A percentile compares a stretch with the other conserved stretches of the same genome.
Evolutionary conservation across 345 rosid genomes (phyloP).

Genomic region (Limnanthes douglasii): DNA sequence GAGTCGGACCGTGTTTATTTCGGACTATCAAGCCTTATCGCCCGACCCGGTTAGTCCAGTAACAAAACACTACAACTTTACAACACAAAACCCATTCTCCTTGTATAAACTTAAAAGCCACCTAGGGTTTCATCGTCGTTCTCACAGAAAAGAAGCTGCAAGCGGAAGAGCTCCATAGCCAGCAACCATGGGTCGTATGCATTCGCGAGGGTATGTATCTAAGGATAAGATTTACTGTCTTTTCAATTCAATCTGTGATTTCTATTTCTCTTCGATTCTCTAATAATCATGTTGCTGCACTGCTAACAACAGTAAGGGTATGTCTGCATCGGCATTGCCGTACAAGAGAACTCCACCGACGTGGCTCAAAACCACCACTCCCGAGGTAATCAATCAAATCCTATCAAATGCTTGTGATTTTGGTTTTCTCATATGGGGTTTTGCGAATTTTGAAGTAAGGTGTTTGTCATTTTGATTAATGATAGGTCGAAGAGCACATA

Average conservation of each 20-base stretch:
- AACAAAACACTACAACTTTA: too few species aligned
- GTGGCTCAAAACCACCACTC: slow-evolving; percentile 55
- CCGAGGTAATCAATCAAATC: slow-evolving; percentile 68
- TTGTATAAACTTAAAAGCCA: too few species aligned
- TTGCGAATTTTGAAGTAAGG: too few species aligned
- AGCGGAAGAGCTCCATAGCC: neutral
- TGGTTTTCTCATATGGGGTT: too few species aligned
- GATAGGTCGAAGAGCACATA: slow-evolving; percentile 43
- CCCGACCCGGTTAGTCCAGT: too few species aligned
- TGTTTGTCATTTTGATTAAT: too few species aligned
- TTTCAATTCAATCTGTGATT: neutral
- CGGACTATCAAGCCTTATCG: too few species aligned
- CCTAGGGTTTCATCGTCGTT: slow-evolving; percentile 3
- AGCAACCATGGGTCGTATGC: slow-evolving; percentile 82
- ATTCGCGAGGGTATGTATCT: slow-evolving; percentile 56
- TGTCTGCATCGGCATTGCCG: slow-evolving; percentile 78
- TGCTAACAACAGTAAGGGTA: slow-evolving; percentile 39
- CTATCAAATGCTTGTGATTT: too few species aligned
- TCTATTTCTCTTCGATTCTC: neutral
- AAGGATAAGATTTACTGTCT: too few species aligned
- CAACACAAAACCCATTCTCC: too few species aligned
- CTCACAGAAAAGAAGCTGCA: slow-evolving; percentile 5
- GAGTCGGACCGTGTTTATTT: too few species aligned
- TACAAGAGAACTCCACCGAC: slow-evolving; percentile 75
- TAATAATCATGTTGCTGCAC: slow-evolving; percentile 1